These are phyloP conservation scores for Lepidium sativum DNA, from an alignment of 345 rosid species.

Conservation along the genomic window DNA sequence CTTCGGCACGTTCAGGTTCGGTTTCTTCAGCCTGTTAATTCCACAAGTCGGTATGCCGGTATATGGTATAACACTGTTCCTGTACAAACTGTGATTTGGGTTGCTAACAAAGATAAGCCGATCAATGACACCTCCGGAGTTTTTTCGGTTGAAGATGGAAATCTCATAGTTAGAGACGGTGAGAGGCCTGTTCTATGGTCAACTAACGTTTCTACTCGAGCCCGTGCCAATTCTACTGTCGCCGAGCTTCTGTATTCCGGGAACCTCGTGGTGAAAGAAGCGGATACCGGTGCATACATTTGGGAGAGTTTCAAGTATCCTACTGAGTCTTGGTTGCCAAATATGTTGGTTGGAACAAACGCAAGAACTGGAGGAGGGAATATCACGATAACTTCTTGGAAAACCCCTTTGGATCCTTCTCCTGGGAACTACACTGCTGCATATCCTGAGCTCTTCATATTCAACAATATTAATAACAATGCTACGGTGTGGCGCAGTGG, in stretches of 20 bases:
- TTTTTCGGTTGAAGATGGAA: constrained; percentile 35
- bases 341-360: constrained; percentile 33
- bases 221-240: constrained; percentile 8
- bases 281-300: neutral
- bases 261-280: constrained; percentile 39
- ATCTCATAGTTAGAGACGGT: constrained; percentile 36
- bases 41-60: constrained; percentile 38
- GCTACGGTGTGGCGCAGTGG: constrained; percentile 45
- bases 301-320: constrained; percentile 61
- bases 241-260: constrained; percentile 50
- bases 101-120: constrained; percentile 45
- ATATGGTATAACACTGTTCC: constrained; percentile 37
- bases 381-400: constrained; percentile 40
- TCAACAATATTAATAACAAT: constrained; percentile 27
- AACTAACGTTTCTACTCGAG: constrained; percentile 24
- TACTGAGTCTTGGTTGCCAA: constrained; percentile 24
- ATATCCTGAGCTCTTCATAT: constrained; percentile 30
- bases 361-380: constrained; percentile 21
- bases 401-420: constrained; percentile 45
- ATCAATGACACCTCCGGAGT: constrained; percentile 37
- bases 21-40: constrained; percentile 43
- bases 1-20: constrained; percentile 31
- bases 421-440: constrained; percentile 31
- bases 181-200: constrained; percentile 43
- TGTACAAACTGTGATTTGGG: constrained; percentile 34